phyloP scores from a whole-genome alignment of 768 basidiomycete species.

The Boletus bicolor region DNA sequence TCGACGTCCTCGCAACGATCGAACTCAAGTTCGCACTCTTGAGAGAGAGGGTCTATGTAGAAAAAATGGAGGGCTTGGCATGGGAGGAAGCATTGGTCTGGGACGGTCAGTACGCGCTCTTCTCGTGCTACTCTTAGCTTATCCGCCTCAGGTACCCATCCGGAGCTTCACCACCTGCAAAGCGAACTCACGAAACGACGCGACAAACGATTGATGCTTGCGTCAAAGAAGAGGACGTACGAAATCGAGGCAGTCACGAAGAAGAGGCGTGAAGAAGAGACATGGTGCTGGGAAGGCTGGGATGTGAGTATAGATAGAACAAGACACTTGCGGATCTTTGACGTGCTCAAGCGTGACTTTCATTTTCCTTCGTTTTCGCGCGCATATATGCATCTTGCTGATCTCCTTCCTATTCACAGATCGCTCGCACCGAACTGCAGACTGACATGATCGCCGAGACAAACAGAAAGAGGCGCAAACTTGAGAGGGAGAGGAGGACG shows the following conservation, averaged over 20 bases:
- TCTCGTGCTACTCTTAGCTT: background rate
- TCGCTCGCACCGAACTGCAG: constrained; percentile 74
- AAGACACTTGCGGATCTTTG: background rate
- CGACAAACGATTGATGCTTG: constrained; percentile 78
- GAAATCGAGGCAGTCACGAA: constrained; percentile 62
- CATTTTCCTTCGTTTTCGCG: background rate
- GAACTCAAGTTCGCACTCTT: constrained; percentile 91
- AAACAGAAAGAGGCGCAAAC: constrained; percentile 75
- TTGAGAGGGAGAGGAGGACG: constrained; percentile 83
- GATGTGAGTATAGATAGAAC: constrained; percentile 48
- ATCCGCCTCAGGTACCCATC: constrained; percentile 63
- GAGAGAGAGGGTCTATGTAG: constrained; percentile 84
- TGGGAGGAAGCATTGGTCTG: constrained; percentile 83
- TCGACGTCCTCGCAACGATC: constrained; percentile 84
- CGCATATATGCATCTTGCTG: constrained; percentile 2
- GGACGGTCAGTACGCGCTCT: constrained; percentile 51
- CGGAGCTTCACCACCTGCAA: constrained; percentile 80
- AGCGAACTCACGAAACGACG: constrained; percentile 73
- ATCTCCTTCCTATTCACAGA: constrained; percentile 37
- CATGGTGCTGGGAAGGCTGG: constrained; percentile 89
- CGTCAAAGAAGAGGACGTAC: constrained; percentile 66
- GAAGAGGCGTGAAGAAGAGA: constrained; percentile 66
- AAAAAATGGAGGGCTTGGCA: constrained; percentile 88
- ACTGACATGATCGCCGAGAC: constrained; percentile 87
- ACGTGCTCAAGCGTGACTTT: background rate